phyloP scores from a whole-genome alignment of 2,329 filamentous ascomycete genomes.

The Pseudocercospora ulei region DNA sequence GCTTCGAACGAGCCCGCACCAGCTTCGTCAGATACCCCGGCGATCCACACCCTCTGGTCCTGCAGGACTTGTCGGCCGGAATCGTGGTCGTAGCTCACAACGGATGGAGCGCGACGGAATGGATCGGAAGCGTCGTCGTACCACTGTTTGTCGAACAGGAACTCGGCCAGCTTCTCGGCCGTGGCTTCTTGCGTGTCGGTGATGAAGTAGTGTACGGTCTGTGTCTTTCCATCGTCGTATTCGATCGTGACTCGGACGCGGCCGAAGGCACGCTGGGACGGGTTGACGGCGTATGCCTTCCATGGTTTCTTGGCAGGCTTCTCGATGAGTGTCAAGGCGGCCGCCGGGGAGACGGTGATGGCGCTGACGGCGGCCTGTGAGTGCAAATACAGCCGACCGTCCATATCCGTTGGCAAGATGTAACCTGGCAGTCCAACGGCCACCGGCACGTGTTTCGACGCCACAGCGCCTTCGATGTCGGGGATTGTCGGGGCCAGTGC shows the following conservation, averaged over 20 bases:
- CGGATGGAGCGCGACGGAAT: constrained; percentile 47
- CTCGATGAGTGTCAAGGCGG: constrained; percentile 34
- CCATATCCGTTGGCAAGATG: constrained; percentile 43
- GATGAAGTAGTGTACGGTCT: constrained; percentile 50
- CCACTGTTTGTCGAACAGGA: constrained; percentile 48
- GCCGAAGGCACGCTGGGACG: constrained; percentile 43
- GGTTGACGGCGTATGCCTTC: constrained; percentile 39
- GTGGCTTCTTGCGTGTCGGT: constrained; percentile 42
- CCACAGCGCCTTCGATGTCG: constrained; percentile 43
- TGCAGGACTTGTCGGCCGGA: constrained; percentile 36
- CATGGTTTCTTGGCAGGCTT: constrained; percentile 24
- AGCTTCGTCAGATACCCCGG: constrained; percentile 52
- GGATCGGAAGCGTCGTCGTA: constrained; percentile 46
- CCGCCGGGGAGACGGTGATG: constrained; percentile 37
- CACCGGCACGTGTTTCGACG: constrained; percentile 40
- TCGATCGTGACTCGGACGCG: constrained; percentile 42
- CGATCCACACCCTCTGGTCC: constrained; percentile 48
- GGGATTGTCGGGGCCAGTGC: constrained; percentile 41
- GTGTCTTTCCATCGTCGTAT: constrained; percentile 43
- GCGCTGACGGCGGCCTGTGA: constrained; percentile 37
- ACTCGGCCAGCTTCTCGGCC: constrained; percentile 43
- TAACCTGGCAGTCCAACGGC: constrained; percentile 49
- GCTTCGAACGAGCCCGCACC: constrained; percentile 50
- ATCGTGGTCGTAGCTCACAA: constrained; percentile 48
- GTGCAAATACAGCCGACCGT: constrained; percentile 42